Conservation (phyloP, 768 basidiomycete species). For the Mrakia frigida region DNA sequence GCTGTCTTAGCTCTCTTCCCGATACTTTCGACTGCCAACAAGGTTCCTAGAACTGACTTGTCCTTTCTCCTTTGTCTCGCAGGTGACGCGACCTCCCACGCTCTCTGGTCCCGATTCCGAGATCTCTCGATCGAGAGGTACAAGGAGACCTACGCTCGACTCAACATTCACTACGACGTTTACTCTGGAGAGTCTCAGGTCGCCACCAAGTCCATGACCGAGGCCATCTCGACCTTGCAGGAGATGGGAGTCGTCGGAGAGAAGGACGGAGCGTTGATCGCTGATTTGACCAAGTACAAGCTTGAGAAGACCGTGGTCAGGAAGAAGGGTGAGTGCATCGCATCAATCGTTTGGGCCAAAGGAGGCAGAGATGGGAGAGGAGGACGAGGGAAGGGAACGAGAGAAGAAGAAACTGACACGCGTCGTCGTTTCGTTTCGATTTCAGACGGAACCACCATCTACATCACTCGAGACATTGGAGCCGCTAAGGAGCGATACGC, state of each 20-base stretch:
- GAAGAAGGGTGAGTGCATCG: conserved; percentile 52
- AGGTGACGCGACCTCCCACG: conserved; percentile 72
- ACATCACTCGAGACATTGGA: conserved; percentile 90
- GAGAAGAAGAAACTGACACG: no score
- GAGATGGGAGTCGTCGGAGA: conserved; percentile 65
- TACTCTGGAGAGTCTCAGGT: conserved; percentile 73
- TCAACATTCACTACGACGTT: conserved; percentile 86
- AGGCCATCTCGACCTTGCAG: conserved; percentile 62
- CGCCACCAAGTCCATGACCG: conserved; percentile 54
- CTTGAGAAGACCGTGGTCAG: conserved; percentile 83
- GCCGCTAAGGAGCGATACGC: conserved; percentile 88
- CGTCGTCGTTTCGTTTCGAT: neutral
- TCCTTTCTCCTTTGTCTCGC: neutral
- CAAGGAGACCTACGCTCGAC: conserved; percentile 72
- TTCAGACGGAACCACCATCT: conserved; percentile 85
- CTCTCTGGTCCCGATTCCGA: conserved; percentile 89
- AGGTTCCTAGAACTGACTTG: neutral
- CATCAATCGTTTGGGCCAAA: no score
- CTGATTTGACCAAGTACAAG: conserved; percentile 84
- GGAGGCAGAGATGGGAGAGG: no score
- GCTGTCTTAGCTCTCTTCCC: no score
- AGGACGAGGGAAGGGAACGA: neutral
- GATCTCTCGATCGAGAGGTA: conserved; percentile 86
- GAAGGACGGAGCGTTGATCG: conserved; percentile 64
- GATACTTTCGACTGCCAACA: no score